phyloP scores from a whole-genome alignment of 805 yeast species.

The Huiozyma sinensis region DNA sequence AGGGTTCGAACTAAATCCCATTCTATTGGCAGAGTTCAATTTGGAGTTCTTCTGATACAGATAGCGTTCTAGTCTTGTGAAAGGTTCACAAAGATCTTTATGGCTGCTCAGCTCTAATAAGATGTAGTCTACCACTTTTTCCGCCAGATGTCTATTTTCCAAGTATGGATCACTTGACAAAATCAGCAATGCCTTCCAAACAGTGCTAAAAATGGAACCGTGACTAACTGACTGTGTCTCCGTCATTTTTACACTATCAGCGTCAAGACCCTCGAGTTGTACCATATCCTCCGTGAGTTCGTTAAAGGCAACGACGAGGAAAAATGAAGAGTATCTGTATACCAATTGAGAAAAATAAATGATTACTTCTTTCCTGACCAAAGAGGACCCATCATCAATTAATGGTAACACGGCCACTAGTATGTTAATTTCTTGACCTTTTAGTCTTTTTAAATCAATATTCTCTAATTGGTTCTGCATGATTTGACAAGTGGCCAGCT shows the following conservation, averaged over 20 bases:
- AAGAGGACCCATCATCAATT: slow-evolving; percentile 78
- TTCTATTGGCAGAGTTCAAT: slow-evolving; percentile 6
- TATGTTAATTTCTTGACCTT: slow-evolving; percentile 57
- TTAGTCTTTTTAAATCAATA: slow-evolving; percentile 35
- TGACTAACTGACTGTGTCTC: slow-evolving; percentile 66
- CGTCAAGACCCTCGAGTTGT: slow-evolving; percentile 35
- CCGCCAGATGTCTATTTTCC: slow-evolving; percentile 67
- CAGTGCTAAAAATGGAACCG: slow-evolving; percentile 74
- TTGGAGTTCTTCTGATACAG: slow-evolving; percentile 38
- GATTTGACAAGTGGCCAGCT: slow-evolving; percentile 20
- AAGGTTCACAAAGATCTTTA: slow-evolving; percentile 55
- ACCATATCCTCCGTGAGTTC: slow-evolving; percentile 74
- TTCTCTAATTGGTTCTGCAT: slow-evolving; percentile 21
- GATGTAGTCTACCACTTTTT: slow-evolving; percentile 63
- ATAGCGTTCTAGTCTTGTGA: slow-evolving; percentile 54
- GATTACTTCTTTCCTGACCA: slow-evolving; percentile 78
- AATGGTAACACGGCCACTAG: slow-evolving; percentile 58
- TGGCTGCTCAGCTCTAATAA: slow-evolving; percentile 40
- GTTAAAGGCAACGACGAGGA: slow-evolving; percentile 76
- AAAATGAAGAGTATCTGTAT: slow-evolving; percentile 56
- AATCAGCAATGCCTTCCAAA: slow-evolving; percentile 77
- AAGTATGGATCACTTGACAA: slow-evolving; percentile 80
- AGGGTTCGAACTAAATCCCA: slow-evolving; percentile 3
- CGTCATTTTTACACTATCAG: slow-evolving; percentile 14
- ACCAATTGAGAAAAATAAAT: slow-evolving; percentile 70